These are phyloP conservation scores for Salvia rosmarinus DNA, from an alignment of 257 asterid species.

Conservation along the genomic window DNA sequence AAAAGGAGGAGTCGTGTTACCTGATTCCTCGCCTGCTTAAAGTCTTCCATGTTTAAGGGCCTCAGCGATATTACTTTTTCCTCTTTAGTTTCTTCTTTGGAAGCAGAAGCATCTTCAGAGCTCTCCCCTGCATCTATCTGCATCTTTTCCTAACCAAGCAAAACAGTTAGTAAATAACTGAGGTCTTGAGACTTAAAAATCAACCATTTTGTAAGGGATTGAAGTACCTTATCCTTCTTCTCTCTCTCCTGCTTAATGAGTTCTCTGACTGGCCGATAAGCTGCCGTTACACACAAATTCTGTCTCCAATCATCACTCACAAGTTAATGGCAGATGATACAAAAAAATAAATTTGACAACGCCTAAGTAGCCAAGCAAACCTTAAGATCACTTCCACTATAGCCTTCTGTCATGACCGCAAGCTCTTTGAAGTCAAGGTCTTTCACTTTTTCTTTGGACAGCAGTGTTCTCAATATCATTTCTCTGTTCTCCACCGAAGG, in stretches of 20 bases:
- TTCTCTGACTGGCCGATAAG: conserved; percentile 95
- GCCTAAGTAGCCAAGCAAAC: conserved; percentile 42
- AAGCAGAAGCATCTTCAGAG: conserved; percentile 46
- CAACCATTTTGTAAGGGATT: neutral
- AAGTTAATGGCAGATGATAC: conserved; percentile 34
- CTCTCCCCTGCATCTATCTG: conserved; percentile 47
- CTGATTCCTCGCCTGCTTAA: conserved; percentile 89
- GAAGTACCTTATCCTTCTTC: conserved; percentile 67
- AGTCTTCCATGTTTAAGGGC: conserved; percentile 88
- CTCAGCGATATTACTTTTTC: conserved; percentile 65
- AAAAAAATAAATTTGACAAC: conserved; percentile 3
- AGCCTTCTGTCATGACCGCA: conserved; percentile 86
- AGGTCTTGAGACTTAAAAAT: neutral
- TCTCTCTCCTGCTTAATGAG: conserved; percentile 71
- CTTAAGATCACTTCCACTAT: conserved; percentile 95
- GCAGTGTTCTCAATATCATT: conserved; percentile 79
- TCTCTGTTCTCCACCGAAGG: conserved; percentile 91
- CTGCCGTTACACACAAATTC: conserved; percentile 90
- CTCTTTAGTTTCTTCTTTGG: conserved; percentile 54
- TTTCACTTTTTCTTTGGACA: conserved; percentile 79
- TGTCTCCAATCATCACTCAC: conserved; percentile 43
- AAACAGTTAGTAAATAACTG: conserved; percentile 17
- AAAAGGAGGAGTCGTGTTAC: conserved; percentile 37
- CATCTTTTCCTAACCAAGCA: conserved; percentile 57
- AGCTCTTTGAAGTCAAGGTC: conserved; percentile 79